Base-by-base conservation (phyloP, 2,329 filamentous ascomycete genomes). In the Bisporella sp. region DNA sequence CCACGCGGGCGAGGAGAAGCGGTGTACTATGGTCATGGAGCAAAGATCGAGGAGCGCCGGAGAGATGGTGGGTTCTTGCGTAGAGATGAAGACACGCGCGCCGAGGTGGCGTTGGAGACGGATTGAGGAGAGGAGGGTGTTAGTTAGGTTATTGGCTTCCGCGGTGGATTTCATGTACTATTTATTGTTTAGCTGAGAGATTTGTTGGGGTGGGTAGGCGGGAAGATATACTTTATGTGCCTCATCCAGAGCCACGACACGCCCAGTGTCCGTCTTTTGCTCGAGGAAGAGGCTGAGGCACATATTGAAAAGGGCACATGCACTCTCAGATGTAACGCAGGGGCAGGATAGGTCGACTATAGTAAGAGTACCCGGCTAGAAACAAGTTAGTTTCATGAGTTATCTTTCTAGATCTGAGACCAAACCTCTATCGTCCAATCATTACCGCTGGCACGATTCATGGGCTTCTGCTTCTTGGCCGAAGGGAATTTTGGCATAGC, bases 271-370 rank as follows among this genome's bases (percentile, higher is more conserved):
- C 0, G 64, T 57, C 0, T 58, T 56, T 44, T 79, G 71, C 51
- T 84, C 77, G 0, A 88, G 65, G 59, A 88, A 89, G 0, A 87
- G 67, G 2, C 74, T 74, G 1, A 92, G 70, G 21, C 80, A 84
- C 40, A 89, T 84, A 48, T 85, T 82, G 66, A 92, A 92, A 0
- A 92, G 69, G 0, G 78, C 73, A 60, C 86, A 92, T 0, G 85
- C 85, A 35, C 77, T 80, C 28, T 82, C 77, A 0, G 79, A 65
- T 0, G 82, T 82, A 5, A 90, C 71, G 56, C 84, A 89, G 0
- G 85, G 83, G 61, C 85, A 87, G 0, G 81, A 87, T 0, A 93
- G 69, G 58, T 93, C 87, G 5, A 89, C 69, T 45, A 88, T 85
- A 0, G 79, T 86, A 0, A 87, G 66, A 7, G 70, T 68, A 1